Evolutionary conservation across 1,139 yeast species (phyloP).

Genomic region (Magnusiomyces paraingens): DNA sequence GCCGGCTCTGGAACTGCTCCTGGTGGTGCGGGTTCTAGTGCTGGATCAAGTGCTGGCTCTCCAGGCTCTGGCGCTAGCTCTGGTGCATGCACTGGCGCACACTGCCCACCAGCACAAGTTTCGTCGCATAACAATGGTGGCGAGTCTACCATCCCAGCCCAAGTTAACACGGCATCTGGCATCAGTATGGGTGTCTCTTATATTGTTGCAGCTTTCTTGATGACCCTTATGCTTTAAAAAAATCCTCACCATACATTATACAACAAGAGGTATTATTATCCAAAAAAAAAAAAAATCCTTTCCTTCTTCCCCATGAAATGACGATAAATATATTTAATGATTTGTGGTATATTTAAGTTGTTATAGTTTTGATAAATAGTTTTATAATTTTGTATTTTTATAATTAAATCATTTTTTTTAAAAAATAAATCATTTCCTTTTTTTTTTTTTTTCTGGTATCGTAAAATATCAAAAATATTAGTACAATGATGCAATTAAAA

Average conservation of each 20-base stretch:
- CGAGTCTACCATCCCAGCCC: slow-evolving; percentile 3
- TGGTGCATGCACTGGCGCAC: not conserved
- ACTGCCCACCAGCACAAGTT: slow-evolving; percentile 2
- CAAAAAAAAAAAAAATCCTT: not conserved
- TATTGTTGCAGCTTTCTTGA: not conserved
- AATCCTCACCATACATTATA: not conserved
- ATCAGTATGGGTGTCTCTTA: not conserved
- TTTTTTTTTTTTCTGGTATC: not conserved
- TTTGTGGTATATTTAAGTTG: not conserved
- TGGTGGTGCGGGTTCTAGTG: not conserved
- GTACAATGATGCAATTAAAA: slow-evolving; percentile 3
- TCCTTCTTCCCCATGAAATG: not conserved
- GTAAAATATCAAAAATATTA: not conserved
- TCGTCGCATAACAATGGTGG: not conserved
- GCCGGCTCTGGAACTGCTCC: slow-evolving; percentile 4
- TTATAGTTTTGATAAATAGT: not conserved
- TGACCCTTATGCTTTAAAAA: not conserved
- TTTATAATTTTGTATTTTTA: not conserved
- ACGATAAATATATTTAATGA: not conserved
- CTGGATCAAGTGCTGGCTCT: slow-evolving; percentile 4
- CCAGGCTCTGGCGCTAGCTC: slow-evolving; percentile 6
- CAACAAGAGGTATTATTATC: not conserved
- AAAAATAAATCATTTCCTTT: not conserved
- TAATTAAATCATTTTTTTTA: not conserved
- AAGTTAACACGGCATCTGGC: slow-evolving; percentile 1